phyloP scores from a whole-genome alignment of 257 asterid genomes.

The Pogostemon cablin region DNA sequence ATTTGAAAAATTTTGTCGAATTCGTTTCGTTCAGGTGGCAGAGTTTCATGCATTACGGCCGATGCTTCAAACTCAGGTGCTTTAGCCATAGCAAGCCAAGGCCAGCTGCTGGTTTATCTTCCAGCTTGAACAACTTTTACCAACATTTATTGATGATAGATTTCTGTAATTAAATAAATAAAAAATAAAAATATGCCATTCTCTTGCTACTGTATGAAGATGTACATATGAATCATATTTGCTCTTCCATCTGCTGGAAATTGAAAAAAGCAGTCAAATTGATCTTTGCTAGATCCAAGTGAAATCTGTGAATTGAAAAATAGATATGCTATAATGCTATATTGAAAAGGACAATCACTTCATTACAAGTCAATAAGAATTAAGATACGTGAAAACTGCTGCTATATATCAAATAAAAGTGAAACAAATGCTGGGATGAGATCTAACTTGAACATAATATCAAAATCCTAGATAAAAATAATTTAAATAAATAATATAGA shows the following conservation, averaged over 20 bases:
- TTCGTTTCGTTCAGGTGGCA: constrained; percentile 48
- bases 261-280: too few relatives aligned
- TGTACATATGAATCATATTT: neutral
- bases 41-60: constrained; percentile 58
- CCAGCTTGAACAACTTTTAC: constrained; percentile 40
- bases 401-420: constrained; percentile 17
- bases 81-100: constrained; percentile 71
- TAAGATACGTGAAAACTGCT: constrained; percentile 30
- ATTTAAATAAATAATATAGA: constrained; percentile 8
- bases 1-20: neutral
- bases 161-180: neutral
- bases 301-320: too few relatives aligned
- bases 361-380: constrained; percentile 1
- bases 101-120: constrained; percentile 64
- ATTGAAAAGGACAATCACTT: neutral
- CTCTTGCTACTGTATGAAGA: neutral
- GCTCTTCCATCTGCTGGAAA: neutral
- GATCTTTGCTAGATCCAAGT: neutral
- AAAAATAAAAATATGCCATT: neutral
- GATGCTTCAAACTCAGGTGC: constrained; percentile 63
- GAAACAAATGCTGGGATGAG: constrained; percentile 28
- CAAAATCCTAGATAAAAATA: constrained; percentile 33
- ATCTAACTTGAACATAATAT: constrained; percentile 23
- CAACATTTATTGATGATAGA: constrained; percentile 21
- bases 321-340: too few relatives aligned